A percentile compares a stretch with the other conserved stretches of the same genome.
Conservation (phyloP, 1,284 basidiomycete genomes). For the Takashimella koratensis region DNA sequence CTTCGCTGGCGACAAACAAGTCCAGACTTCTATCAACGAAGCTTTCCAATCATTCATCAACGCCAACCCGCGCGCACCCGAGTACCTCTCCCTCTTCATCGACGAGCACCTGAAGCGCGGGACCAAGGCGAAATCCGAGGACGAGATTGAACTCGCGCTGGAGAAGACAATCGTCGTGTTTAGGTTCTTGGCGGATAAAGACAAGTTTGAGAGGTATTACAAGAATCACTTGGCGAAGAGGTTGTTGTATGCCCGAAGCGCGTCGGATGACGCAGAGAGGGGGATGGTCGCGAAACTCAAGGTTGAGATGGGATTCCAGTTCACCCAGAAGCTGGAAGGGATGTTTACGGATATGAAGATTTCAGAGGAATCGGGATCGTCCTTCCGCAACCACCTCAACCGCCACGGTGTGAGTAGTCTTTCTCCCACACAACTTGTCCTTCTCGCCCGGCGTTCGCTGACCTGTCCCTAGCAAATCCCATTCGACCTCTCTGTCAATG, state of each 20-base stretch:
- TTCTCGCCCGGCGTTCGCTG: neutral
- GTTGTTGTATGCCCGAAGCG: slow-evolving; percentile 76
- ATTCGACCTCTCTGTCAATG: slow-evolving; percentile 76
- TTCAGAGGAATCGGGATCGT: slow-evolving; percentile 75
- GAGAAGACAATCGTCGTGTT: slow-evolving; percentile 96
- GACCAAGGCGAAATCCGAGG: slow-evolving; percentile 94
- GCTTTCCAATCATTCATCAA: slow-evolving; percentile 94
- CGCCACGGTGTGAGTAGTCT: slow-evolving; percentile 24
- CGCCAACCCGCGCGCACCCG: slow-evolving; percentile 78
- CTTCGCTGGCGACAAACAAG: slow-evolving; percentile 68
- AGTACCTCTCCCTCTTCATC: slow-evolving; percentile 95
- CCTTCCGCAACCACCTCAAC: slow-evolving; percentile 54
- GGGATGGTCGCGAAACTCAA: slow-evolving; percentile 98
- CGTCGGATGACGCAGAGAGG: slow-evolving; percentile 95
- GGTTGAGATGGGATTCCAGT: slow-evolving; percentile 86
- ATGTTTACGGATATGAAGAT: slow-evolving; percentile 99
- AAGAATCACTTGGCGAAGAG: slow-evolving; percentile 94
- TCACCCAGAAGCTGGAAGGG: slow-evolving; percentile 96
- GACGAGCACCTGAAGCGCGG: slow-evolving; percentile 97
- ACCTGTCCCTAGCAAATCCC: slow-evolving; percentile 56
- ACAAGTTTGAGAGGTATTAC: slow-evolving; percentile 97
- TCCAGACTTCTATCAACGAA: slow-evolving; percentile 87
- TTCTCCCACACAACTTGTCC: neutral
- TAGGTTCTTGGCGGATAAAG: slow-evolving; percentile 91
- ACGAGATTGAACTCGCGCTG: slow-evolving; percentile 80